phyloP scores from a whole-genome alignment of 257 asterid genomes.

The Petunia secreta region DNA sequence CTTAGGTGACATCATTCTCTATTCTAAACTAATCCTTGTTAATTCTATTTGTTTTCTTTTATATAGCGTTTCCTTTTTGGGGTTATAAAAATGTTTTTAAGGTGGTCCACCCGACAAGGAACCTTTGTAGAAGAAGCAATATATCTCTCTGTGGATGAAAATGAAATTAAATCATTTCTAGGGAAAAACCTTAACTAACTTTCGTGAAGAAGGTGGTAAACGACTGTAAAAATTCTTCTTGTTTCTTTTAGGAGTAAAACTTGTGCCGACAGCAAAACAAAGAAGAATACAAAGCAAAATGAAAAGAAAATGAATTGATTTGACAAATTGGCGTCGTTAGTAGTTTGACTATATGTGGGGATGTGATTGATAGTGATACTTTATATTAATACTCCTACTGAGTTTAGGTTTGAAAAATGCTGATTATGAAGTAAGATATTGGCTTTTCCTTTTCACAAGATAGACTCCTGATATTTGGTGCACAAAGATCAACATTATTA shows the following conservation, averaged over 20 bases:
- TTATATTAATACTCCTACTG: slow-evolving; percentile 13
- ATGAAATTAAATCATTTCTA: not conserved
- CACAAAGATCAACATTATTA: not conserved
- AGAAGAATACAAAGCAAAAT: not conserved
- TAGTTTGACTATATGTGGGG: slow-evolving; percentile 32
- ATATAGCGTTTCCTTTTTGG: not conserved
- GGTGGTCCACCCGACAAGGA: slow-evolving; percentile 56
- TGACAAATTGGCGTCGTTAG: slow-evolving; percentile 15
- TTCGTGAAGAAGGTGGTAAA: slow-evolving; percentile 39
- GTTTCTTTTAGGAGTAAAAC: slow-evolving; percentile 18
- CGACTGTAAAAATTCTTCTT: slow-evolving; percentile 24
- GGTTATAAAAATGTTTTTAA: not conserved
- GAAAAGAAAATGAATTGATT: not conserved
- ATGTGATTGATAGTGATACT: slow-evolving; percentile 36
- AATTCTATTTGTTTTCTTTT: slow-evolving; percentile 9
- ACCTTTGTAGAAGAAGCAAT: slow-evolving; percentile 53
- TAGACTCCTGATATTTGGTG: not conserved
- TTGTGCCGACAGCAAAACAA: slow-evolving; percentile 37
- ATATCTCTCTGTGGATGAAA: slow-evolving; percentile 19
- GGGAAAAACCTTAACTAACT: slow-evolving; percentile 41
- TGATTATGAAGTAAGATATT: slow-evolving; percentile 28
- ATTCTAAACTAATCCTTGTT: slow-evolving; percentile 41
- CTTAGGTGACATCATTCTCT: slow-evolving; percentile 39
- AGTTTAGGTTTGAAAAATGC: slow-evolving; percentile 40
- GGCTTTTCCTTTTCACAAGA: slow-evolving; percentile 3